Conservation (phyloP, 2,329 filamentous ascomycete species). For the Arthroderma uncinatum region DNA sequence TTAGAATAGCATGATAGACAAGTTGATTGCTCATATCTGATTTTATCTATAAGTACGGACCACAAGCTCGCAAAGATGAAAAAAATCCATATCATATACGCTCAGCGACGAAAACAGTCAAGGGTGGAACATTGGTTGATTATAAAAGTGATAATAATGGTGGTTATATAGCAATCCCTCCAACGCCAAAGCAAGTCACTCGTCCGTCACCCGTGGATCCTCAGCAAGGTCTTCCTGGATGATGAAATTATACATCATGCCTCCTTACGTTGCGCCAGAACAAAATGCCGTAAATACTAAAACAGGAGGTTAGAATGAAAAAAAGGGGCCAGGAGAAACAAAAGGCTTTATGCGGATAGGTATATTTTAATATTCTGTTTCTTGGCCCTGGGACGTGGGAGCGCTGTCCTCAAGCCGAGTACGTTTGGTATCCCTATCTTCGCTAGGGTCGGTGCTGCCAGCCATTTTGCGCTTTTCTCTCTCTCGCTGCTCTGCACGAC, state of each 20-base stretch:
- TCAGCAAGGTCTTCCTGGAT: not conserved
- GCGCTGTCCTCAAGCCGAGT: constrained; percentile 22
- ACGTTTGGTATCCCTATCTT: constrained; percentile 33
- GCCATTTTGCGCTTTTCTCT: constrained; percentile 41
- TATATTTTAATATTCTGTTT: not conserved
- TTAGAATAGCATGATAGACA: not conserved
- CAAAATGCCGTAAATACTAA: not conserved
- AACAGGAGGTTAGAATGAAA: not conserved
- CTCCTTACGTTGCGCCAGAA: not conserved
- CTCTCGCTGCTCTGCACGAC: constrained; percentile 37
- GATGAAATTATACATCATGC: not conserved
- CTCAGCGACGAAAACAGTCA: not conserved
- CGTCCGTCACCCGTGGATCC: not conserved
- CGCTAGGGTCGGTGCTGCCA: constrained; percentile 20
- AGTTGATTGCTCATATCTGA: not conserved
- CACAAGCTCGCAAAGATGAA: not conserved
- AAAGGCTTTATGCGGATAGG: not conserved
- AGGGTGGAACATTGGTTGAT: not conserved
- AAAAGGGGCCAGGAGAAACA: not conserved
- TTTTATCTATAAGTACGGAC: not conserved
- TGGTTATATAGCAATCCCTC: not conserved
- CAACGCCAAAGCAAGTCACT: not conserved
- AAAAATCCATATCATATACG: not conserved
- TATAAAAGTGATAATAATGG: not conserved
- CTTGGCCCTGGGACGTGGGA: constrained; percentile 7